These are phyloP conservation scores for Flammula alnicola DNA, from an alignment of 1,284 basidiomycete genomes.

Conservation along the genomic window DNA sequence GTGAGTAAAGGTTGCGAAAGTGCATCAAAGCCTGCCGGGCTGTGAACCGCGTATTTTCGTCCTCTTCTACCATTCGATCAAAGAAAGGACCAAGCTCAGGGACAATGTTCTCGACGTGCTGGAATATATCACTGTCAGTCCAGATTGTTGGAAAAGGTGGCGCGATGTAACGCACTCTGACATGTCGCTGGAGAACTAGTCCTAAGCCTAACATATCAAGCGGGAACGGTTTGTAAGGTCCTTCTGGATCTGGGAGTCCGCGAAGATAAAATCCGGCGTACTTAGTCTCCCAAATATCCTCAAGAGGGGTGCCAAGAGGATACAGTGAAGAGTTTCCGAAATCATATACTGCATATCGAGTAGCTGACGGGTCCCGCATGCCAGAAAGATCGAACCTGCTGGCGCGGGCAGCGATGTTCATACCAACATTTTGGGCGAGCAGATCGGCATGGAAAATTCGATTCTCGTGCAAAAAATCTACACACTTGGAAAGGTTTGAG, in stretches of 20 bases:
- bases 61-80: neutral
- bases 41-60: neutral
- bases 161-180: neutral
- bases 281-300: neutral
- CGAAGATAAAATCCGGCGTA: neutral
- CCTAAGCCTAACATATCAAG: neutral
- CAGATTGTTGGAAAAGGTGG: neutral
- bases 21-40: neutral
- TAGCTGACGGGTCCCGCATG: neutral
- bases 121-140: neutral
- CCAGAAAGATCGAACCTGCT: neutral
- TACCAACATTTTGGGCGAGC: neutral
- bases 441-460: neutral
- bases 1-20: neutral
- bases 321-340: neutral
- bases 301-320: neutral
- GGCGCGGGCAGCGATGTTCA: neutral
- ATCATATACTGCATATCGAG: neutral
- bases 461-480: constrained; percentile 1
- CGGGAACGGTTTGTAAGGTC: neutral
- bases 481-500: neutral
- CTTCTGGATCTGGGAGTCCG: neutral
- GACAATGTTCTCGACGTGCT: neutral
- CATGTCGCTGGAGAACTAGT: neutral
- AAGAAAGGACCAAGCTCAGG: constrained; percentile 2